These are phyloP conservation scores for Yarrowia alimentaria DNA, from an alignment of 805 yeast genomes.

Conservation along the genomic window DNA sequence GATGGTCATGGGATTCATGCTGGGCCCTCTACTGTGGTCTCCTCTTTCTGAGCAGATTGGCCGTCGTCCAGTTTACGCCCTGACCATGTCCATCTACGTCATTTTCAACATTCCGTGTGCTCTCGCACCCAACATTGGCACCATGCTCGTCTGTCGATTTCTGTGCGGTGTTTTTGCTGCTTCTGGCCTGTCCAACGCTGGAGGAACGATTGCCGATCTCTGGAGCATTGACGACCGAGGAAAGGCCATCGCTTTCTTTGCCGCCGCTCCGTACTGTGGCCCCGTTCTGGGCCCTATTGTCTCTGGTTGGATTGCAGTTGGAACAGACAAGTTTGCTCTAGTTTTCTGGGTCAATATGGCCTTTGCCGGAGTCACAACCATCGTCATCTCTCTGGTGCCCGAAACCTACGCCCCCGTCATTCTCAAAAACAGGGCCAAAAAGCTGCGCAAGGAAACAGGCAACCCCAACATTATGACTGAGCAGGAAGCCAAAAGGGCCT, in stretches of 20 bases:
- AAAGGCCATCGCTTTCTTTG: slow-evolving; percentile 84
- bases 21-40: slow-evolving; percentile 88
- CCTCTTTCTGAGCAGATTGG: slow-evolving; percentile 86
- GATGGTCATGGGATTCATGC: slow-evolving; percentile 84
- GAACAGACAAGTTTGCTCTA: slow-evolving; percentile 59
- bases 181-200: slow-evolving; percentile 80
- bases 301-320: slow-evolving; percentile 78
- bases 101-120: slow-evolving; percentile 88
- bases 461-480: slow-evolving; percentile 88
- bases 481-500: slow-evolving; percentile 83
- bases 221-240: slow-evolving; percentile 81
- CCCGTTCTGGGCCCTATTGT: slow-evolving; percentile 88
- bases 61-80: slow-evolving; percentile 75
- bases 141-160: slow-evolving; percentile 77
- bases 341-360: slow-evolving; percentile 92
- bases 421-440: slow-evolving; percentile 65
- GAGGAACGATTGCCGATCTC: slow-evolving; percentile 88
- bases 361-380: slow-evolving; percentile 82
- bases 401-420: slow-evolving; percentile 92
- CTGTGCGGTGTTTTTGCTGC: slow-evolving; percentile 83
- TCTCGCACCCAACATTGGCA: slow-evolving; percentile 75
- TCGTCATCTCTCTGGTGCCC: slow-evolving; percentile 64
- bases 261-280: slow-evolving; percentile 90
- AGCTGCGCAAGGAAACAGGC: slow-evolving; percentile 75
- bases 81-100: slow-evolving; percentile 70